Evolutionary conservation across 129 eudicot species (phyloP).

Genomic region (Lactuca sativa): DNA sequence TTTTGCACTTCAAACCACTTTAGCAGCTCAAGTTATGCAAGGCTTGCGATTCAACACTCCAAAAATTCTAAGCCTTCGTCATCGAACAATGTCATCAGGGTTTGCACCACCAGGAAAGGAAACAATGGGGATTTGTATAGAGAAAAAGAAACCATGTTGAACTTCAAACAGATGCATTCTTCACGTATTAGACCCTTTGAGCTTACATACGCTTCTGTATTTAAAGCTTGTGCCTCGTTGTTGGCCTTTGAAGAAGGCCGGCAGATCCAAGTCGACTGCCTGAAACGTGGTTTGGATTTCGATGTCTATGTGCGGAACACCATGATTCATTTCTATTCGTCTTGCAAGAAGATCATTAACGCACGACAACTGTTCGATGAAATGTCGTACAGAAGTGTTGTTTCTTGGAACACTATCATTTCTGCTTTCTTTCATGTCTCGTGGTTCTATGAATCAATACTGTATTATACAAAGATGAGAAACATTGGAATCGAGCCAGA

Average conservation of each 20-base stretch:
- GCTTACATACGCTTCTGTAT: constrained; percentile 54
- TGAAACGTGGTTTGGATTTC: constrained; percentile 51
- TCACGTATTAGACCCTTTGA: constrained; percentile 30
- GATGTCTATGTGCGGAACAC: constrained; percentile 60
- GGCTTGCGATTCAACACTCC: neutral
- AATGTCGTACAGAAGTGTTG: constrained; percentile 54
- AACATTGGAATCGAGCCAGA: constrained; percentile 41
- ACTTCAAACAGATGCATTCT: constrained; percentile 43
- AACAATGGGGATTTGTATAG: constrained; percentile 11
- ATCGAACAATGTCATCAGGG: constrained; percentile 41
- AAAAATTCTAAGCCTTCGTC: constrained; percentile 20
- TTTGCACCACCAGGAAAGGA: constrained; percentile 23
- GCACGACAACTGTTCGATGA: constrained; percentile 63
- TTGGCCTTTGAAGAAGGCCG: constrained; percentile 47
- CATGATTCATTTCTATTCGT: constrained; percentile 51
- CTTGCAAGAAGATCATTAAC: constrained; percentile 48
- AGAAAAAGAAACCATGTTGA: constrained; percentile 34
- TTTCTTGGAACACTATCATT: constrained; percentile 73
- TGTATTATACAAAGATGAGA: constrained; percentile 46
- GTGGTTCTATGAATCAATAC: constrained; percentile 41
- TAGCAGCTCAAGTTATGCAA: constrained; percentile 21
- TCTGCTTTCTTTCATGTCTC: constrained; percentile 43
- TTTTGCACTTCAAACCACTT: constrained; percentile 29
- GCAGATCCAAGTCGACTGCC: constrained; percentile 51
- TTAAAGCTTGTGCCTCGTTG: constrained; percentile 57